These are phyloP conservation scores for Garcia nutans DNA, from an alignment of 345 rosid species.

Conservation along the genomic window DNA sequence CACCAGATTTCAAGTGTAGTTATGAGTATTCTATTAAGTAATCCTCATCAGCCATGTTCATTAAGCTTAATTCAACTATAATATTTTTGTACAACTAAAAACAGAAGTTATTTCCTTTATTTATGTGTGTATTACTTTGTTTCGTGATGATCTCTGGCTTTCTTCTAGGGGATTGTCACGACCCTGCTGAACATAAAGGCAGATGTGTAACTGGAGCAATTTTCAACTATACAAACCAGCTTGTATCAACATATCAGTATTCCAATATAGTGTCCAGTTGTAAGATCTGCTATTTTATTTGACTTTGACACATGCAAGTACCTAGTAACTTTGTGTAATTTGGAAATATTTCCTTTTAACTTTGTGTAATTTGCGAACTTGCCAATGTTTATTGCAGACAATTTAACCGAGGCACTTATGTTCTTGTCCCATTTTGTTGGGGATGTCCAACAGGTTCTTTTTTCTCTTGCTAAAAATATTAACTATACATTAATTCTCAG, in stretches of 20 bases:
- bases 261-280: conserved; percentile 38
- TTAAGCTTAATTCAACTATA: not conserved
- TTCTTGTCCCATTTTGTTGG: conserved; percentile 85
- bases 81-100: conserved; percentile 4
- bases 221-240: conserved; percentile 76
- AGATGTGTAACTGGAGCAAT: conserved; percentile 88
- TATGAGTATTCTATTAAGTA: conserved; percentile 76
- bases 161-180: conserved; percentile 86
- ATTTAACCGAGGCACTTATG: conserved; percentile 87
- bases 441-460: conserved; percentile 88
- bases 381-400: conserved; percentile 49
- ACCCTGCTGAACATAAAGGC: conserved; percentile 52
- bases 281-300: conserved; percentile 30
- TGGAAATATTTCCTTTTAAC: not conserved
- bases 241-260: conserved; percentile 43
- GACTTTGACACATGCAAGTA: conserved; percentile 11
- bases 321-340: not conserved
- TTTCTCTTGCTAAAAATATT: not conserved
- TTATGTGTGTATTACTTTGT: not conserved
- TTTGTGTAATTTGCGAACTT: conserved; percentile 11
- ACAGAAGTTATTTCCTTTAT: not conserved
- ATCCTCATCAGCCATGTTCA: not conserved
- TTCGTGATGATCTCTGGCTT: conserved; percentile 9
- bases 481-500: not conserved
- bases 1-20: conserved; percentile 89